Percentiles rank a stretch among this genome's conserved stretches.
Evolutionary conservation across 169 alveolate genomes (phyloP).

Genomic region (Plasmodium coatneyi): DNA sequence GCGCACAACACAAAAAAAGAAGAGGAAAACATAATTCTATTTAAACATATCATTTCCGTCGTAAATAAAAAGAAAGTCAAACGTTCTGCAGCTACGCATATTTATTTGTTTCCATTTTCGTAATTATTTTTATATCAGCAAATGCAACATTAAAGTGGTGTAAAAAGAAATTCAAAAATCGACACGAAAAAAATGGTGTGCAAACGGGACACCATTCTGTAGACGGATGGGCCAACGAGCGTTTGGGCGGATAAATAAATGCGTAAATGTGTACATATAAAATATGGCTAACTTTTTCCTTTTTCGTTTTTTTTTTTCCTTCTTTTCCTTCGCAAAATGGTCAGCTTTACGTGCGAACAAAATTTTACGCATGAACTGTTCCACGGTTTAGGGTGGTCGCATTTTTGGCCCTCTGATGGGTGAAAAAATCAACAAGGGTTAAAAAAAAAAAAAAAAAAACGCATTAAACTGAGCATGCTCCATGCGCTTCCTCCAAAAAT

Average conservation of each 20-base stretch:
- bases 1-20: neutral
- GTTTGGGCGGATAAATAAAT: neutral
- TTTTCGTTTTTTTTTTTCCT: neutral
- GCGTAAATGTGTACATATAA: neutral
- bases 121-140: constrained; percentile 1
- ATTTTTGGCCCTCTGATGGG: neutral
- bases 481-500: neutral
- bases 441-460: neutral
- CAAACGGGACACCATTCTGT: neutral
- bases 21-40: neutral
- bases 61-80: neutral
- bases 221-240: neutral
- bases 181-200: neutral
- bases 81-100: neutral
- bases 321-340: neutral
- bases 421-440: neutral
- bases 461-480: neutral
- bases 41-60: constrained; percentile 1
- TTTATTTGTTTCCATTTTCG: neutral
- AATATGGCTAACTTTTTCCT: neutral
- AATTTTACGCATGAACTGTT: neutral
- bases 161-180: neutral
- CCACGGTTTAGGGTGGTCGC: neutral
- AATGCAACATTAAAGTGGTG: neutral
- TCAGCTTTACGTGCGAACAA: neutral